Evolutionary conservation across 305 asterid species (phyloP), one percentile per base, ranked within the genome.

Genomic region (Plantago rigida): DNA sequence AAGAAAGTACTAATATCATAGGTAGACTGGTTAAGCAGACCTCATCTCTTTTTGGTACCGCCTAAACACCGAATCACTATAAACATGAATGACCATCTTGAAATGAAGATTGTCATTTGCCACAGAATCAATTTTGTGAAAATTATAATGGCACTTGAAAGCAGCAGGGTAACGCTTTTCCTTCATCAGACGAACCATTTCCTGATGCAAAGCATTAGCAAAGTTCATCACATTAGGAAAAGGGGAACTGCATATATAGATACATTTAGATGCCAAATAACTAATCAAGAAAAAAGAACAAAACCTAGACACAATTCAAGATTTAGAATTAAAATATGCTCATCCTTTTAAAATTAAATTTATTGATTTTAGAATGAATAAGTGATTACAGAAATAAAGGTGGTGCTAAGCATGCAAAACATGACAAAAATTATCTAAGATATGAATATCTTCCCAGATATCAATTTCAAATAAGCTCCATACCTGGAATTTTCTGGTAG

Each of bases 41-140:
- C 95, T 93, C 96, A 89, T 85, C 80, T 93, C 97, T 79, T 84
- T 89, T 77, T 89, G 99, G 79, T 89, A 93, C 63, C 91, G 83
- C 66, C 96, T 79, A 64, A 93, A 93, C 70, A 82, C 87, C 64
- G 96, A 93, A 76, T 93, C 99, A 57, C 89, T 84, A 69, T 79
- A 89, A 56, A 93, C 96, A 68, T 93, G 99, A 73, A 92, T 80
- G 73, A 89, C 96, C 99, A 92, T 86, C 84, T 84, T 92, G 79
- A 81, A 85, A 78, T 84, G 76, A 76, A 88, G 91, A 77, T 83
- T 79, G 67, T 86, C 91, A 67, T 77, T 82, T 64, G 94, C 69
- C 61, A 76, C 63, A 50, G 87, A 77, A 63, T 78, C 69, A 57
- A 77, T 64, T 71, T 86, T 89, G 39, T 89, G 88, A 59, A 83